Conservation (phyloP, 441 rosid species). For the Arabidopsis hybrid region DNA sequence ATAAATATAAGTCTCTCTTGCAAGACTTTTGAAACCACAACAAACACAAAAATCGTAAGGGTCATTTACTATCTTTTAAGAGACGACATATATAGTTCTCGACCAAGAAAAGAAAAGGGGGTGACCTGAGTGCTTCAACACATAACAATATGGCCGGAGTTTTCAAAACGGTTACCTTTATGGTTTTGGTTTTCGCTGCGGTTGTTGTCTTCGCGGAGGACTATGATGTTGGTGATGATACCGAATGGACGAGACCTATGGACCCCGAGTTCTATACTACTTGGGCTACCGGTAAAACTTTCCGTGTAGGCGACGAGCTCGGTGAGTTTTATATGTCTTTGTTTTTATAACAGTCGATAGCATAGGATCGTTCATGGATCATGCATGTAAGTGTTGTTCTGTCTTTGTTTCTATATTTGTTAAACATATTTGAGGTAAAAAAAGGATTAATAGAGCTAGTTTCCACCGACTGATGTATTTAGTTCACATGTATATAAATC, state of each 20-base stretch:
- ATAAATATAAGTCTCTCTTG: conserved; percentile 32
- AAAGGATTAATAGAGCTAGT: neutral
- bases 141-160: conserved; percentile 40
- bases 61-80: neutral
- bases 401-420: neutral
- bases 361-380: neutral
- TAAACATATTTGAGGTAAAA: neutral
- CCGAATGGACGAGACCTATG: conserved; percentile 36
- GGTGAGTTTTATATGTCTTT: conserved; percentile 38
- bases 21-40: conserved; percentile 29
- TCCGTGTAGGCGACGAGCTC: conserved; percentile 46
- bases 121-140: conserved; percentile 45
- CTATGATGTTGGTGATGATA: conserved; percentile 47
- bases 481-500: neutral
- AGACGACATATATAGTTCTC: conserved; percentile 1
- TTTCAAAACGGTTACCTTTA: conserved; percentile 31
- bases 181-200: conserved; percentile 39
- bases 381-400: conserved; percentile 6
- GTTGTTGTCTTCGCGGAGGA: conserved; percentile 41
- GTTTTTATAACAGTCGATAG: neutral
- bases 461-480: conserved; percentile 21
- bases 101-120: conserved; percentile 15
- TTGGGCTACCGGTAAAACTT: conserved; percentile 44
- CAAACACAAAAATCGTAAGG: conserved; percentile 9
- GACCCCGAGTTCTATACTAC: conserved; percentile 26